phyloP scores from a whole-genome alignment of 2,329 filamentous ascomycete genomes.

The Chaetothyriales sp. region DNA sequence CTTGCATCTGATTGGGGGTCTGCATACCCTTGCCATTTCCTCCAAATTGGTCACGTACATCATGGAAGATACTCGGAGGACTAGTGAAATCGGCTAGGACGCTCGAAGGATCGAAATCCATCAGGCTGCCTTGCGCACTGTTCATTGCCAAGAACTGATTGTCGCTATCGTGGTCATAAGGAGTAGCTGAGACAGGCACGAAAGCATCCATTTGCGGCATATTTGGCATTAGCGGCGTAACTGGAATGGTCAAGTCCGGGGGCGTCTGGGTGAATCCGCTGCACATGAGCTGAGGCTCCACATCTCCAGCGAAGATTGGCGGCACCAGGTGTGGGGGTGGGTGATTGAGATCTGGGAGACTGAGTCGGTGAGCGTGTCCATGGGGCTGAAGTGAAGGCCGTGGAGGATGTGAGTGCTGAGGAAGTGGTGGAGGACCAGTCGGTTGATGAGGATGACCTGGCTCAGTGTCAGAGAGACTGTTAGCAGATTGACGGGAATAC shows the following conservation, averaged over 20 bases:
- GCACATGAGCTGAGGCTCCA: constrained; percentile 12
- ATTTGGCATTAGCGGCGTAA: constrained; percentile 18
- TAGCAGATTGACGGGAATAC: constrained; percentile 1
- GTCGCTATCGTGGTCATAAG: constrained; percentile 15
- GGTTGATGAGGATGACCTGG: not conserved
- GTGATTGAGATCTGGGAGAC: constrained; percentile 14
- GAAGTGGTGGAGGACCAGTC: not conserved
- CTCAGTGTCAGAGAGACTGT: not conserved
- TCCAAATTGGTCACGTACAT: constrained; percentile 13
- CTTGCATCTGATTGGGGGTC: constrained; percentile 12
- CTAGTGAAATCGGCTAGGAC: constrained; percentile 16
- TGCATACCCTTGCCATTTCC: constrained; percentile 13
- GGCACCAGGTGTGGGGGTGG: constrained; percentile 13
- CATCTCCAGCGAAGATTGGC: constrained; percentile 9
- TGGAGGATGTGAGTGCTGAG: not conserved
- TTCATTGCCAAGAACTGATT: constrained; percentile 17
- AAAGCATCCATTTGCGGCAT: constrained; percentile 18
- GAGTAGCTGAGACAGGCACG: constrained; percentile 13
- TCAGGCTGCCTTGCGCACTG: constrained; percentile 9
- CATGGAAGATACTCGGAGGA: constrained; percentile 14
- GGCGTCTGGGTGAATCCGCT: constrained; percentile 16
- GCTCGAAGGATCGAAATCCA: constrained; percentile 17
- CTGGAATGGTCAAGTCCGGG: constrained; percentile 14
- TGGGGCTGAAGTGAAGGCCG: not conserved
- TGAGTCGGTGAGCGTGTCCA: constrained; percentile 6